A percentile compares a stretch with the other conserved stretches of the same genome.
Conservation (phyloP, 2,329 filamentous ascomycete genomes). For the Penicillium concentricum region DNA sequence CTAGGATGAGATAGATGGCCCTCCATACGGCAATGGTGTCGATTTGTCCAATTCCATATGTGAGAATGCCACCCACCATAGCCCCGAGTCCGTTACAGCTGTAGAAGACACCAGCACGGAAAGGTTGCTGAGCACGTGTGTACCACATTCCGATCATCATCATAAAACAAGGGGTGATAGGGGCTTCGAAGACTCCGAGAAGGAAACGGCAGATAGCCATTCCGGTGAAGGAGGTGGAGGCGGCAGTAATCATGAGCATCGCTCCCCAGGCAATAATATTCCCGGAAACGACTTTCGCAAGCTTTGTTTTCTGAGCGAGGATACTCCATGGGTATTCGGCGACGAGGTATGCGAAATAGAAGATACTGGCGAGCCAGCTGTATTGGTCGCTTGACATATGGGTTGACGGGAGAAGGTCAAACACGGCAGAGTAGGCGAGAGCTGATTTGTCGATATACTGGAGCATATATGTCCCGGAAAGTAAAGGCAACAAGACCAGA, state of each 20-base stretch:
- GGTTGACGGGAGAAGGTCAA: slow-evolving; percentile 54
- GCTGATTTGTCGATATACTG: slow-evolving; percentile 60
- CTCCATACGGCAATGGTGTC: slow-evolving; percentile 46
- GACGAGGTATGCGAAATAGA: slow-evolving; percentile 52
- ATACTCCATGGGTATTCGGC: slow-evolving; percentile 47
- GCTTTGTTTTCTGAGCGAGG: slow-evolving; percentile 29
- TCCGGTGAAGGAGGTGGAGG: slow-evolving; percentile 43
- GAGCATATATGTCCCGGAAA: slow-evolving; percentile 42
- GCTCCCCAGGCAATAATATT: slow-evolving; percentile 46
- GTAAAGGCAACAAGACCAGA: slow-evolving; percentile 51
- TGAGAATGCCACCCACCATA: slow-evolving; percentile 32
- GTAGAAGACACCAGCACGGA: slow-evolving; percentile 48
- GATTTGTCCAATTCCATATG: slow-evolving; percentile 43
- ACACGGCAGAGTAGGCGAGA: slow-evolving; percentile 55
- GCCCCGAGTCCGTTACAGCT: slow-evolving; percentile 42
- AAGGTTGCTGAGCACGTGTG: slow-evolving; percentile 47
- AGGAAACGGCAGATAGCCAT: slow-evolving; percentile 48
- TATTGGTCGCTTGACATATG: slow-evolving; percentile 47
- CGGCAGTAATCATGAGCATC: slow-evolving; percentile 47
- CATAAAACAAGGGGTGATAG: slow-evolving; percentile 52
- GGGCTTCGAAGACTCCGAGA: slow-evolving; percentile 50
- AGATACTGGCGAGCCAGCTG: slow-evolving; percentile 56
- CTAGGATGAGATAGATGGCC: slow-evolving; percentile 48
- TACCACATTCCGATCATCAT: slow-evolving; percentile 55
- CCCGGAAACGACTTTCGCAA: slow-evolving; percentile 29